Evolutionary conservation across 179 eudicot genomes (phyloP).

Genomic region (Actinidia arguta): DNA sequence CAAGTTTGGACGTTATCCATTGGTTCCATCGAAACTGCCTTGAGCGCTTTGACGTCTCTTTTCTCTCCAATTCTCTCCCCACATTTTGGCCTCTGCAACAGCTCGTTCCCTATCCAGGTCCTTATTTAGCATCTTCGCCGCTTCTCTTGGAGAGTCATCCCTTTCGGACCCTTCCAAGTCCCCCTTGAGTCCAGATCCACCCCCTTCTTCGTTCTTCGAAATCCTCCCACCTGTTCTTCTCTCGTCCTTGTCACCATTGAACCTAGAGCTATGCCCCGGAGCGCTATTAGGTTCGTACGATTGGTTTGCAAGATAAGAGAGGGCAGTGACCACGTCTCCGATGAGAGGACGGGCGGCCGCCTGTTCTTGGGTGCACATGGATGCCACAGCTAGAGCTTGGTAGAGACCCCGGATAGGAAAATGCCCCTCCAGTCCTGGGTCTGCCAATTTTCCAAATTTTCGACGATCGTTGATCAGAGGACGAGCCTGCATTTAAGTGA

Average conservation of each 20-base stretch:
- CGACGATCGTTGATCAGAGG: slow-evolving; percentile 79
- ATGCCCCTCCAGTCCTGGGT: slow-evolving; percentile 73
- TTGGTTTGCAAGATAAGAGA: slow-evolving; percentile 82
- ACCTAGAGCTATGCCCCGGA: slow-evolving; percentile 31
- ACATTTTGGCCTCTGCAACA: slow-evolving; percentile 94
- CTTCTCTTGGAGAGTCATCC: slow-evolving; percentile 78
- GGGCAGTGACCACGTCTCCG: slow-evolving; percentile 90
- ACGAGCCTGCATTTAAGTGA: slow-evolving; percentile 65
- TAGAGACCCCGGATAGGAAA: slow-evolving; percentile 85
- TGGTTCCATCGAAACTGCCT: slow-evolving; percentile 52
- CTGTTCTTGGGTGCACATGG: slow-evolving; percentile 92
- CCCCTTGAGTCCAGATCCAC: slow-evolving; percentile 66
- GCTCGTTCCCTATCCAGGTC: slow-evolving; percentile 75
- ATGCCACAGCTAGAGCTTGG: slow-evolving; percentile 91
- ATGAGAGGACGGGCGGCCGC: slow-evolving; percentile 87
- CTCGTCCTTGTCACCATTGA: slow-evolving; percentile 38
- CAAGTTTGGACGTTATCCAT: slow-evolving; percentile 20
- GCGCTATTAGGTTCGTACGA: slow-evolving; percentile 48
- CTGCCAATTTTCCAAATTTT: slow-evolving; percentile 67
- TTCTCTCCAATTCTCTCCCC: slow-evolving; percentile 85
- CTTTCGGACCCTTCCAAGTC: slow-evolving; percentile 77
- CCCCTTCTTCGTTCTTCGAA: slow-evolving; percentile 60
- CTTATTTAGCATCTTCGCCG: slow-evolving; percentile 53
- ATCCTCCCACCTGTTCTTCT: slow-evolving; percentile 51
- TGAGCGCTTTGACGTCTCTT: slow-evolving; percentile 63